Evolutionary conservation across 768 basidiomycete genomes (phyloP), one percentile per base, ranked within the genome.

Genomic region (Lactarius indigo): DNA sequence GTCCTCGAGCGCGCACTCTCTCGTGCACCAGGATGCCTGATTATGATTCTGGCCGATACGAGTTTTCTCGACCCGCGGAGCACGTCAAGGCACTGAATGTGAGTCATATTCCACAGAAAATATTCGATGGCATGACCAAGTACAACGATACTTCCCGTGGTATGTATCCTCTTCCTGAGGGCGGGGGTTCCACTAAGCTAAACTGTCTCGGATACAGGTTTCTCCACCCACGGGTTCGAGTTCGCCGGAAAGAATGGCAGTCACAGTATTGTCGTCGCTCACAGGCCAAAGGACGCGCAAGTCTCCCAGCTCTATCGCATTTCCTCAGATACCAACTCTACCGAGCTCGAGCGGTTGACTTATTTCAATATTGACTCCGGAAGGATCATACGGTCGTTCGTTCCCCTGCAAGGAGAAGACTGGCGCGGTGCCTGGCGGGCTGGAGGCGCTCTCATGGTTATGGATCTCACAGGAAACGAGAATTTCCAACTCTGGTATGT

Each of bases 391-490:
- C 70, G 69, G 18, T 59, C 63, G 5, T 78, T 79, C 61, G 23
- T n/a, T 35, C 64, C 78, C 1, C 75, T 81, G 35, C 54, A 54
- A 20, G 78, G 77, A 5, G 80, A 81, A n/a, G 78, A 80, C 63
- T 80, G 79, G 79, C 73, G 78, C 52, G 78, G 79, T 9, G 65
- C 74, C 31, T 76, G 73, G 70, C 78, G 79, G 42, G 63, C 72
- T 30, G 76, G 78, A 17, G 78, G 79, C 8, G 74, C 77, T 1
- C 73, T 80, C 42, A 74, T 80, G 73, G 68, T 75, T 5, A 79
- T 80, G 78, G 79, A 80, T 60, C 76, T 79, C 31, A 75, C 76
- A 35, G 79, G 79, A 57, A 80, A 76, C 44, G 78, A 80, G 50
- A 75, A 75, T 35, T 79, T 75, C 59, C 80, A 81, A n/a, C 73